Base-by-base conservation (phyloP, 352 stramenopile genomes). In the Blastocystis sp. region DNA sequence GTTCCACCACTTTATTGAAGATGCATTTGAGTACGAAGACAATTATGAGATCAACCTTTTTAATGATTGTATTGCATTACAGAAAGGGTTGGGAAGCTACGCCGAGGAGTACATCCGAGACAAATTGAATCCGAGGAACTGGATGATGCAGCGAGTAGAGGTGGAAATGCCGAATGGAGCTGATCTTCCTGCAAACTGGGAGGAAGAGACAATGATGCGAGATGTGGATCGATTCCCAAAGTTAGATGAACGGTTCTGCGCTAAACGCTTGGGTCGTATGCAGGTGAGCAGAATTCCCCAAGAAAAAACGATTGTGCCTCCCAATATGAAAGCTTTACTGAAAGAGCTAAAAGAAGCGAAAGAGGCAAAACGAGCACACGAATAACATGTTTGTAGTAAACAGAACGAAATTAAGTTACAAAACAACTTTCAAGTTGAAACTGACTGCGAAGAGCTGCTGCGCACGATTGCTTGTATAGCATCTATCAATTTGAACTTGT, bases 31-130 rank as follows among this genome's bases (percentile, higher is more conserved):
- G 55, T 81, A 81, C 55, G 70, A 81, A 47, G 70, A 81, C 70
- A 81, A 81, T 56, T 81, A 81, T 26, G 70, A 81, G 43, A 64
- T 81, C 39, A 81, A 81, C 39, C 43, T 81, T n/a, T 81, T 81
- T 41, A 81, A 81, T 41, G 70, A 81, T 47, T 81, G 70, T 41
- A 43, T 81, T 11, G 45, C 24, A n/a, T 18, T 81, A 1, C 18
- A 41, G 16, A 11, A 30, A n/a, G 45, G 70, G 3, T 13, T 81
- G 70, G 47, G 54, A 37, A 24, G 65, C 24, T 66, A 66, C 20
- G 70, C 70, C 5, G 70, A 81, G 45, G 55, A 39, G 41, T 81
- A 81, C 39, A 64, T 81, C 30, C 47, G 41, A 34, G 26, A 81
- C 13, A 43, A 63, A 50, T 64, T 81, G 43, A 39, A 63, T 39